phyloP scores from a whole-genome alignment of 148 eudicot genomes.

The Chenopodium quinoa region DNA sequence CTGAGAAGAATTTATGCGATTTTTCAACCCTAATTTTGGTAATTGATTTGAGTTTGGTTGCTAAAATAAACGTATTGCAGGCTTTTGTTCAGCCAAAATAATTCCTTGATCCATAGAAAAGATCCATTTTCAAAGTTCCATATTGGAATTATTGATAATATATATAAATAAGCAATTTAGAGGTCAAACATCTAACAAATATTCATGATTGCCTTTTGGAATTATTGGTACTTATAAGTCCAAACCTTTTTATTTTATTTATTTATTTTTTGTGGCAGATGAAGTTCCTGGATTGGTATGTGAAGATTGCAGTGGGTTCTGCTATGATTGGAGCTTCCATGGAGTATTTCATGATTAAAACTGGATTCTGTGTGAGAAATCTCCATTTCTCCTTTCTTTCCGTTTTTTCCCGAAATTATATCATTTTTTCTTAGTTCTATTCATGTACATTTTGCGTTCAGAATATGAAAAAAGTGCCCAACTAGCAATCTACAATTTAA shows the following conservation, averaged over 20 bases:
- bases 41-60: too few species aligned
- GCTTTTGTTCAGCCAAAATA: too few species aligned
- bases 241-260: neutral
- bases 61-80: too few species aligned
- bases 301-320: constrained; percentile 64
- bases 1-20: too few species aligned
- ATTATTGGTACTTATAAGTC: neutral
- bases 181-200: neutral
- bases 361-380: constrained; percentile 82
- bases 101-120: too few species aligned
- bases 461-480: neutral
- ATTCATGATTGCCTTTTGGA: neutral
- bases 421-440: neutral
- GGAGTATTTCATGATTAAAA: constrained; percentile 94
- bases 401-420: neutral
- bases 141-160: too few species aligned
- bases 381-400: constrained; percentile 21
- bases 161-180: neutral
- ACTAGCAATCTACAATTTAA: neutral
- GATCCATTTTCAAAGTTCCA: too few species aligned
- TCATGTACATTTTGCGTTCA: neutral
- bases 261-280: constrained; percentile 24
- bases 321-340: constrained; percentile 79
- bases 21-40: too few species aligned
- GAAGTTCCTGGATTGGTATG: constrained; percentile 83